Base-by-base conservation (phyloP, 768 basidiomycete genomes). In the Omphalotus guepiniiformis region DNA sequence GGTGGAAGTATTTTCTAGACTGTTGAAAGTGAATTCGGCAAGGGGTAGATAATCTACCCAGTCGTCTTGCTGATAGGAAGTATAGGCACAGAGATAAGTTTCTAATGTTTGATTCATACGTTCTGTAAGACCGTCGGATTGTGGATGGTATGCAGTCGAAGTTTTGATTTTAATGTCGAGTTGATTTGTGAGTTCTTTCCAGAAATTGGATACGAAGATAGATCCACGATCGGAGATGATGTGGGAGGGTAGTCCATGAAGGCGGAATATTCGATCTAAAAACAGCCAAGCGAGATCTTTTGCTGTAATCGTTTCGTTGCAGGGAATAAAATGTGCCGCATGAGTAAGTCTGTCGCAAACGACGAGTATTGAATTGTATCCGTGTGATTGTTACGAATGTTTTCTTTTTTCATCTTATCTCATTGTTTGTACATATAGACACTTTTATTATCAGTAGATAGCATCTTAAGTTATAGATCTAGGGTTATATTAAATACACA, bases 101-200 rank as follows among this genome's bases (percentile, higher is more conserved):
- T 72, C 67, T 6, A 73, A 55, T 2, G 58, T 63, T 50, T 70
- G 63, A 42, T 71, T 74, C 16, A 55, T 58, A n/a, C 63, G 51
- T 54, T 72, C 69, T 0, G 68, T 69, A 23, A 60, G 63, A 42
- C 66, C 62, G 45, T 75, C 66, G 3, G 70, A 66, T 53, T 75
- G 63, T 0, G 72, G 74, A 38, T 77, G 76, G 49, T 69, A 76
- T 0, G 70, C 68, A 0, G 71, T 72, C 2, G 64, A 70, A 4
- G 57, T 57, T 43, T 52, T 40, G 0, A 55, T 28, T 9, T 44
- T 18, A 6, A 58, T 53, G 27, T 48, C 22, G 6, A 48, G 25
- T 0, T 49, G 38, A 12, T 44, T 42, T n/a, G 41, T 34, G 1
- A 55, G 47, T 16, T 51, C 47, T 32, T 42, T 46, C 53, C 56